Conservation (phyloP, 495 filamentous ascomycete species). For the Platismatia glauca region DNA sequence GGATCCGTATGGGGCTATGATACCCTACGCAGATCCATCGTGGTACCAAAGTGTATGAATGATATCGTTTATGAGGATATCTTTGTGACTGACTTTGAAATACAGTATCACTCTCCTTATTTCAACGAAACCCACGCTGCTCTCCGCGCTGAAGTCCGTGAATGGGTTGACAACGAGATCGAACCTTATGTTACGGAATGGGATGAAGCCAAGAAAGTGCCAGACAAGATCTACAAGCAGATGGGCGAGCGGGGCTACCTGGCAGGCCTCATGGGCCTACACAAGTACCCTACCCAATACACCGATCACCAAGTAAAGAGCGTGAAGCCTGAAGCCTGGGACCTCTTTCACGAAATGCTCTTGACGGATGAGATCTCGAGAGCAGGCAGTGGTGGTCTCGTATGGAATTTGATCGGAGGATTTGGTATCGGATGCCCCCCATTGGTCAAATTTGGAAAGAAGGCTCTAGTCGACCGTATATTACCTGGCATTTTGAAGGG, state of each 20-base stretch:
- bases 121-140: conserved; percentile 88
- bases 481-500: conserved; percentile 78
- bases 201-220: conserved; percentile 90
- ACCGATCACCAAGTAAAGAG: conserved; percentile 60
- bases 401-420: conserved; percentile 96
- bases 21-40: conserved; percentile 84
- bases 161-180: conserved; percentile 85
- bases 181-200: conserved; percentile 91
- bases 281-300: conserved; percentile 64
- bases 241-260: conserved; percentile 91
- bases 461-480: conserved; percentile 73
- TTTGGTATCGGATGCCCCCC: conserved; percentile 92
- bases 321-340: conserved; percentile 85
- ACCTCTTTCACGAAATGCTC: conserved; percentile 94
- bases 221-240: conserved; percentile 81
- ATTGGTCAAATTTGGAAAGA: conserved; percentile 85
- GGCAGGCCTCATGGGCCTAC: conserved; percentile 74
- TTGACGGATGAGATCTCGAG: conserved; percentile 90
- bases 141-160: conserved; percentile 77
- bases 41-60: conserved; percentile 92
- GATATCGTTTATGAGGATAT: neutral
- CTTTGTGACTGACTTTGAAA: conserved; percentile 15
- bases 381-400: conserved; percentile 79
- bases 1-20: conserved; percentile 75
- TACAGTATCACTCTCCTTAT: conserved; percentile 87